Base-by-base conservation (phyloP, 2,329 filamentous ascomycete genomes). In the Raffaelea ambrosiae region DNA sequence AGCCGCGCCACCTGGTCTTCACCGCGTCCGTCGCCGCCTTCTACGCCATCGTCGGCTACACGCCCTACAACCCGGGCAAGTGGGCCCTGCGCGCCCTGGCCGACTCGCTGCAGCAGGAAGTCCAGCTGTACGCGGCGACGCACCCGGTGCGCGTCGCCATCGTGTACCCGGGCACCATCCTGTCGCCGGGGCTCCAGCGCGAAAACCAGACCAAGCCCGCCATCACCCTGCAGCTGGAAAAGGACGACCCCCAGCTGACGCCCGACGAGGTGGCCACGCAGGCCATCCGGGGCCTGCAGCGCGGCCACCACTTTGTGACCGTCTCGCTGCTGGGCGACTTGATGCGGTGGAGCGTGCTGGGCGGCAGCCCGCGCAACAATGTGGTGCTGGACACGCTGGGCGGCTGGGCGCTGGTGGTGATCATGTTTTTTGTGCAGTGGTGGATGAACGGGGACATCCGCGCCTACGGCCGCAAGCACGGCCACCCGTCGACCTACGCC, bases 111-210 rank as follows among this genome's bases (percentile, higher is more conserved):
- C 81, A 80, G 20, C 87, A 91, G 60, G 93, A 98, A 67, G 70
- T 94, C 40, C 73, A 88, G 58, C 71, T 96, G 45, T 98, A 97
- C 70, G 89, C 90, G 46, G 78, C 84, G 40, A 54, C 54, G 8
- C 58, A 63, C 43, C 64, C 64, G 2, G 83, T 97, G 47, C 80
- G 85, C 57, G 73, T 96, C 19, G 88, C 95, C 59, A 77, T 88
- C 39, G 79, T 97, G 13, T 86, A 83, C 58, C 93, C 93, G 0
- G 91, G 86, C 46, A 88, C 85, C 3, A 97, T 98, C 54, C 72
- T 81, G 14, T 83, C 78, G 5, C 83, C 88, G 0, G 89, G 90
- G 1, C 76, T 84, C 45, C 83, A 83, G 51, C 72, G 77, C 18
- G 91, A 97, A 68, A 83, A 94, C 59, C 65, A 70, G 57, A 77